These are phyloP conservation scores for Elsinoe batatas DNA, from an alignment of 2,329 filamentous ascomycete genomes.

Conservation along the genomic window DNA sequence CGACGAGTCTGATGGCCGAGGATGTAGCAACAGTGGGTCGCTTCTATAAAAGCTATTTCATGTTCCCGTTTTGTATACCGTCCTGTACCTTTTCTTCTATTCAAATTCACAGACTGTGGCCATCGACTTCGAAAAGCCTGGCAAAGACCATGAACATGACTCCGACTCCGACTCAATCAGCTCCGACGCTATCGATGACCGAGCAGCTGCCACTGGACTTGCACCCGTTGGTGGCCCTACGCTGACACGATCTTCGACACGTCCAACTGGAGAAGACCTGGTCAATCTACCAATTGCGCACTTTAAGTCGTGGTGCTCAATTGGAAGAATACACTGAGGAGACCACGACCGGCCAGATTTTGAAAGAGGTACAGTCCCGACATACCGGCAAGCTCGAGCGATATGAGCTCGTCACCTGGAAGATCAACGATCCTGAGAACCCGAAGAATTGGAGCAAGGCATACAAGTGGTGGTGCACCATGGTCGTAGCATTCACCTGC, in stretches of 20 bases:
- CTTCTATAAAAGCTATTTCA: too few relatives aligned
- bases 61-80: too few relatives aligned
- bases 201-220: neutral
- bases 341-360: conserved; percentile 16
- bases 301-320: conserved; percentile 16
- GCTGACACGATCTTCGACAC: neutral
- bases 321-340: conserved; percentile 24
- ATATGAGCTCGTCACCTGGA: conserved; percentile 62
- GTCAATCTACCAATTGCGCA: conserved; percentile 19
- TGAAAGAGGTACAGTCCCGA: conserved; percentile 21
- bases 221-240: neutral
- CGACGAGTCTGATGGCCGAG: neutral
- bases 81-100: too few relatives aligned
- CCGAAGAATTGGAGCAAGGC: conserved; percentile 36
- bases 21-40: neutral
- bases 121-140: neutral
- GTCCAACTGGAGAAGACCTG: conserved; percentile 13
- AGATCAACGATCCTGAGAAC: conserved; percentile 42
- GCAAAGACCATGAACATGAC: neutral
- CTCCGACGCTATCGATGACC: neutral
- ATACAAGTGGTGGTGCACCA: conserved; percentile 51
- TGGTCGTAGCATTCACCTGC: conserved; percentile 59
- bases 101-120: neutral
- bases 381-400: conserved; percentile 18
- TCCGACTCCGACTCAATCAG: neutral